Evolutionary conservation across 2,329 filamentous ascomycete species (phyloP).

Genomic region (Drechmeria coniospora): DNA sequence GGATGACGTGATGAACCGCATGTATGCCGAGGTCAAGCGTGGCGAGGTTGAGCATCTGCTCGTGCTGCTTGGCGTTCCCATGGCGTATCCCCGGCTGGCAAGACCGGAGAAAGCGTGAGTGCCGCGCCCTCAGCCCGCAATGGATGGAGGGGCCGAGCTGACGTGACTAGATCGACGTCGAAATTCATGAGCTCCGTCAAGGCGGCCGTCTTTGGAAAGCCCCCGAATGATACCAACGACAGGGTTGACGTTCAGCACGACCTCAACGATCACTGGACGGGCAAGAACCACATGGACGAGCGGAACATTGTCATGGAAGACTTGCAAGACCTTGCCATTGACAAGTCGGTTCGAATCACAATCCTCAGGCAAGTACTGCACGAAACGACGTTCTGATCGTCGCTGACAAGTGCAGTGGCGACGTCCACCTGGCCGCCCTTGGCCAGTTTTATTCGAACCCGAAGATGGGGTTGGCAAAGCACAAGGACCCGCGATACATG

Average conservation of each 20-base stretch:
- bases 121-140: too few species aligned
- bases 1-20: conserved; percentile 72
- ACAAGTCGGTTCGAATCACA: conserved; percentile 82
- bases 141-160: not conserved
- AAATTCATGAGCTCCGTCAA: conserved; percentile 79
- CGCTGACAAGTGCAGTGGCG: too few species aligned
- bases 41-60: conserved; percentile 82
- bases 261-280: conserved; percentile 93
- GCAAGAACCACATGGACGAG: conserved; percentile 85
- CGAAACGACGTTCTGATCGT: too few species aligned
- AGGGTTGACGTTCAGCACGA: conserved; percentile 86
- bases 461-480: conserved; percentile 63
- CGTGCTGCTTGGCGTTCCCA: conserved; percentile 70
- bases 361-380: conserved; percentile 56
- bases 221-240: conserved; percentile 81
- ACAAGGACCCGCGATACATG: conserved; percentile 92
- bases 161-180: conserved; percentile 51
- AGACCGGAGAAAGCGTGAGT: conserved; percentile 57
- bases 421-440: conserved; percentile 82
- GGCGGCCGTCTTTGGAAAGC: conserved; percentile 63
- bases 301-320: conserved; percentile 77
- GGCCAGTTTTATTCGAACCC: conserved; percentile 93
- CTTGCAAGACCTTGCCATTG: conserved; percentile 80
- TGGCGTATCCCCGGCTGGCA: conserved; percentile 62
- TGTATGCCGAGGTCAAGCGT: conserved; percentile 65